These are phyloP conservation scores for Globisporangium paddicum DNA, from an alignment of 352 stramenopile species.

Conservation along the genomic window DNA sequence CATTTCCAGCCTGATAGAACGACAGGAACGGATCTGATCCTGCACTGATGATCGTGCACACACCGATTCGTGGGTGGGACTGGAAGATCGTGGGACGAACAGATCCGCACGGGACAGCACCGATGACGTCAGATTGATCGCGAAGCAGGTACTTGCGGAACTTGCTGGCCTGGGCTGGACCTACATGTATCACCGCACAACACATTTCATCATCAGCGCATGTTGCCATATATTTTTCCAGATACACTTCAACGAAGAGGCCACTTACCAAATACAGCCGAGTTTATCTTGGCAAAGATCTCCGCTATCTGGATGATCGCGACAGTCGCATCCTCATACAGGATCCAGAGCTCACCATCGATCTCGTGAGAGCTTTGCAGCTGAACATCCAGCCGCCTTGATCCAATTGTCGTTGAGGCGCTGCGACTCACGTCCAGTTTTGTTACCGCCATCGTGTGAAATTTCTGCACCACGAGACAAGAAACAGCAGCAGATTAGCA, in stretches of 20 bases:
- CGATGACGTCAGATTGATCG: slow-evolving; percentile 63
- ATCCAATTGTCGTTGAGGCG: slow-evolving; percentile 22
- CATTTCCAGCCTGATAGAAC: slow-evolving; percentile 81
- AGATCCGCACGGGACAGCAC: slow-evolving; percentile 54
- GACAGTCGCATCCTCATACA: slow-evolving; percentile 75
- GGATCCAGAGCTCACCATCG: slow-evolving; percentile 68
- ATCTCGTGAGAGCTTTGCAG: slow-evolving; percentile 18
- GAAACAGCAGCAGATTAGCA: not conserved
- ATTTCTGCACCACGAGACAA: slow-evolving; percentile 22
- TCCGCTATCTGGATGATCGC: slow-evolving; percentile 73
- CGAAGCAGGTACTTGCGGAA: slow-evolving; percentile 77
- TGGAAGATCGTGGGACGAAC: slow-evolving; percentile 78
- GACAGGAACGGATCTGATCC: slow-evolving; percentile 64
- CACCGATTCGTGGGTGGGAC: slow-evolving; percentile 63
- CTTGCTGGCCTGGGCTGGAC: slow-evolving; percentile 63
- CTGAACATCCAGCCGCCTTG: slow-evolving; percentile 25
- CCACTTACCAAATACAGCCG: slow-evolving; percentile 42
- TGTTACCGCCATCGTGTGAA: slow-evolving; percentile 35
- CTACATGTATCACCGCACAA: slow-evolving; percentile 11
- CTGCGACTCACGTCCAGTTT: slow-evolving; percentile 53
- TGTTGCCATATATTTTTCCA: too few relatives aligned
- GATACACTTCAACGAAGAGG: not conserved
- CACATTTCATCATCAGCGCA: too few relatives aligned
- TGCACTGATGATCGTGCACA: slow-evolving; percentile 69
- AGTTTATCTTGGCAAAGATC: slow-evolving; percentile 41